Base-by-base conservation (phyloP, 1,284 basidiomycete species). In the Tetrapyrgos nigripes region DNA sequence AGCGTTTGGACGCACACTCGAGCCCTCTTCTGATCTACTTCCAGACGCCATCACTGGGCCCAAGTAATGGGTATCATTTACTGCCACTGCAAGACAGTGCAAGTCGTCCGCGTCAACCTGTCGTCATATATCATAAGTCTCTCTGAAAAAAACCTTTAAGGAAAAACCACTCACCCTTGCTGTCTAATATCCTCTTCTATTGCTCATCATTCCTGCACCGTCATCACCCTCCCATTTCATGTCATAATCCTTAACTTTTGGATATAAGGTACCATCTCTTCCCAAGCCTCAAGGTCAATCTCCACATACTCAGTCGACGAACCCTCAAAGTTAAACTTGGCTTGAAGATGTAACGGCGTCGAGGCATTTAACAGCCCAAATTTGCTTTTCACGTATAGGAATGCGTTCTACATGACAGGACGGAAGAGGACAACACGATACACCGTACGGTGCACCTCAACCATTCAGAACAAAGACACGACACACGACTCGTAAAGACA, bases 221-320 rank as follows among this genome's bases (percentile, higher is more conserved):
- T 33, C 13, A n/a, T 19, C 23, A 29, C 19, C 49, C 17, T 31
- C 24, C 50, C 50, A 24, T 35, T 49, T 59, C 52, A 60, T 5
- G 61, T 62, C 35, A 50, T 61, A 33, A 73, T 66, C 61, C 65
- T 64, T 50, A 73, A 55, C 57, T 61, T 64, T 23, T 66, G 60
- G 51, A 74, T 70, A 43, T 69, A 64, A 23, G 66, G 66, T 19
- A 72, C 66, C 35, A 74, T 60, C 59, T 74, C 72, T 61, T 75
- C 73, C 73, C 73, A 74, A 43, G 72, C 67, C 59, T 76, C 73
- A 63, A 74, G 58, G 52, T 76, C 74, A 17, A 74, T 62, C 60
- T 74, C 73, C 10, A 73, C 67, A 43, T 52, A 58, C 14, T 52
- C 56, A 28, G 27, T 21, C 33, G 28, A 14, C 51, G 61, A 72